phyloP scores from a whole-genome alignment of 805 yeast species.

The Debaryomyces castellii region DNA sequence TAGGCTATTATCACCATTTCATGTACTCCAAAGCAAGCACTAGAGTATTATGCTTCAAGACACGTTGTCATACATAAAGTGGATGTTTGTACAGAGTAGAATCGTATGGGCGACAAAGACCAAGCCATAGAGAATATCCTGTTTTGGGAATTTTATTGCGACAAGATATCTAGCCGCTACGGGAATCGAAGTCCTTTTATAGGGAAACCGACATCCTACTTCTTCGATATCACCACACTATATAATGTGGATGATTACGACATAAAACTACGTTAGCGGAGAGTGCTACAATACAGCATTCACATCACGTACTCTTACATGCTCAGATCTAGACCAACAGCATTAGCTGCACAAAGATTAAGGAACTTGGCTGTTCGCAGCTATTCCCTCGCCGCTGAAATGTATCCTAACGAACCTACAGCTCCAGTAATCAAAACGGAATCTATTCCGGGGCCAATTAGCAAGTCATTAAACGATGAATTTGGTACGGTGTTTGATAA shows the following conservation, averaged over 20 bases:
- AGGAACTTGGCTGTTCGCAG: background rate
- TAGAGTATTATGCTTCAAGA: no score
- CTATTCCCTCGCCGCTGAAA: constrained; percentile 7
- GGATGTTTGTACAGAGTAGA: no score
- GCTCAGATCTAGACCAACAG: background rate
- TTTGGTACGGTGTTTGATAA: constrained; percentile 41
- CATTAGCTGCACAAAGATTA: background rate
- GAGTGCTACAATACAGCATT: no score
- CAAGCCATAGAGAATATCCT: no score
- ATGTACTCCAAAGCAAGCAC: no score
- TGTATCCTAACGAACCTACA: constrained; percentile 38
- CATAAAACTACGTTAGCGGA: no score
- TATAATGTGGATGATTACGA: background rate
- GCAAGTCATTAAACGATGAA: constrained; percentile 28
- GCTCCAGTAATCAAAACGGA: constrained; percentile 29
- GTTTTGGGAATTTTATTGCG: background rate
- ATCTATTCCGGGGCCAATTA: constrained; percentile 39
- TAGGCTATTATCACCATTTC: no score
- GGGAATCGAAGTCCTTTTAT: background rate
- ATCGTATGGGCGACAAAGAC: no score
- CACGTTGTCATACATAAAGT: no score
- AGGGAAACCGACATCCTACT: background rate
- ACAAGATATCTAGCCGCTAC: background rate
- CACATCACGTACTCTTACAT: background rate
- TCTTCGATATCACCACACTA: background rate